Evolutionary conservation across 208 protist species (phyloP).

Genomic region (Naegleria gruberi): DNA sequence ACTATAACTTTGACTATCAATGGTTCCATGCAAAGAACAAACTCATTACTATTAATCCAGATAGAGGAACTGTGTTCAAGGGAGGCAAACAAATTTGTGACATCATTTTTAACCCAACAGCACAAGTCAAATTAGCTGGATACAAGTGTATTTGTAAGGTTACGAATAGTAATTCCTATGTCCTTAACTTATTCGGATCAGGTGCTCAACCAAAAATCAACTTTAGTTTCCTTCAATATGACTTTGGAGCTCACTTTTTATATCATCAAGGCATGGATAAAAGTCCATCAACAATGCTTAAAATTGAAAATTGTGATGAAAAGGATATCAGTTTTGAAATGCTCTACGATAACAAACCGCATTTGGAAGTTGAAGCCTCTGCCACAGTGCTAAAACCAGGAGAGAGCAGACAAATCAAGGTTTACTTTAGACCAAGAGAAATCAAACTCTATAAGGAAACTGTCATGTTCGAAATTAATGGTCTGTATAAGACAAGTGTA

Average conservation of each 20-base stretch:
- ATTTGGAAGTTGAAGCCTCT: constrained; percentile 64
- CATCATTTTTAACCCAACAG: constrained; percentile 66
- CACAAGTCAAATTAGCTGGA: constrained; percentile 56
- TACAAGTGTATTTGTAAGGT: constrained; percentile 65
- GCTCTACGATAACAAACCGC: constrained; percentile 55
- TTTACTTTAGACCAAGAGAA: constrained; percentile 75
- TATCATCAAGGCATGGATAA: constrained; percentile 44
- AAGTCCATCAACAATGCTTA: constrained; percentile 46
- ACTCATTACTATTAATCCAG: constrained; percentile 51
- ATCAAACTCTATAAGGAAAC: constrained; percentile 66
- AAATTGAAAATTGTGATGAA: constrained; percentile 75
- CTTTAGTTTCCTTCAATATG: constrained; percentile 66
- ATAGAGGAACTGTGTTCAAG: constrained; percentile 54
- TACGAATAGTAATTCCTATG: constrained; percentile 67
- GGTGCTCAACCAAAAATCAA: constrained; percentile 71
- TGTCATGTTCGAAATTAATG: constrained; percentile 84
- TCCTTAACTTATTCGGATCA: constrained; percentile 58
- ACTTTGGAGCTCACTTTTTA: constrained; percentile 84
- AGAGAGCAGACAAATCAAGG: constrained; percentile 39
- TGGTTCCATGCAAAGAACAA: constrained; percentile 46
- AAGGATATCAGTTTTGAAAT: constrained; percentile 71
- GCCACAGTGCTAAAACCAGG: constrained; percentile 70
- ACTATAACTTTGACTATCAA: constrained; percentile 71
- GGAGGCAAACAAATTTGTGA: constrained; percentile 56
- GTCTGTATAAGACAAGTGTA: constrained; percentile 63